Evolutionary conservation across 2,329 filamentous ascomycete species (phyloP), one percentile per base, ranked within the genome.

Genomic region (Colletotrichum sp.): DNA sequence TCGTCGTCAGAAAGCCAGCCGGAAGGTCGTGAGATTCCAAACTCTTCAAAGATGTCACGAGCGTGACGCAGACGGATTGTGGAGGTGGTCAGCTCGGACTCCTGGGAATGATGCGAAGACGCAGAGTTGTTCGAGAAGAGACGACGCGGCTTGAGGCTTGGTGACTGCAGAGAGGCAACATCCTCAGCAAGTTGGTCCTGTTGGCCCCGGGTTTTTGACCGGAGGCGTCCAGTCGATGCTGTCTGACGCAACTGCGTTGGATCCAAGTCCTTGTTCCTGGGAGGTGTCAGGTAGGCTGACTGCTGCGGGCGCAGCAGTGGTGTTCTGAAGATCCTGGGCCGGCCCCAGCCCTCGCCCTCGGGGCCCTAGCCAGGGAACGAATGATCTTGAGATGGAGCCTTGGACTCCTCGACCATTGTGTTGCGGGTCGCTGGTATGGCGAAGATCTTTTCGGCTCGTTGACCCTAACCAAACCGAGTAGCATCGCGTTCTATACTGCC

Each of bases 1-100:
- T 83, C 83, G n/a, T 85, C 83, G 52, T 88, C 86, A 68, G 86
- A 87, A 59, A 88, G 82, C 87, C 87, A 89, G 67, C 87, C 86
- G 34, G 84, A 80, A 36, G 89, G 89, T 24, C 84, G 83, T 28
- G 87, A 84, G 72, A 90, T 85, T 3, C 86, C 84, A 79, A 89
- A 86, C 57, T 87, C 83, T 49, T 86, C 84, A 76, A 90, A 90
- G 12, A 90, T 83, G 9, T 88, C 84, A 66, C 87, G 82, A 9
- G 87, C 89, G 72, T 87, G 88, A 64, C 85, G 82, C 8, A 83
- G 84, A 64, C 84, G 84, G 64, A 83, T 81, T 12, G 80, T 82
- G 4, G 84, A 83, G 8, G 84, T 85, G 3, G 81, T 84, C 3
- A 74, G 80, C 65, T 80, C 83, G 7, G 71, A 80, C 71, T 76